A percentile compares a stretch with the other conserved stretches of the same genome.
phyloP scores from a whole-genome alignment of 1,284 basidiomycete species.

The Sanghuangporus sanghuang region DNA sequence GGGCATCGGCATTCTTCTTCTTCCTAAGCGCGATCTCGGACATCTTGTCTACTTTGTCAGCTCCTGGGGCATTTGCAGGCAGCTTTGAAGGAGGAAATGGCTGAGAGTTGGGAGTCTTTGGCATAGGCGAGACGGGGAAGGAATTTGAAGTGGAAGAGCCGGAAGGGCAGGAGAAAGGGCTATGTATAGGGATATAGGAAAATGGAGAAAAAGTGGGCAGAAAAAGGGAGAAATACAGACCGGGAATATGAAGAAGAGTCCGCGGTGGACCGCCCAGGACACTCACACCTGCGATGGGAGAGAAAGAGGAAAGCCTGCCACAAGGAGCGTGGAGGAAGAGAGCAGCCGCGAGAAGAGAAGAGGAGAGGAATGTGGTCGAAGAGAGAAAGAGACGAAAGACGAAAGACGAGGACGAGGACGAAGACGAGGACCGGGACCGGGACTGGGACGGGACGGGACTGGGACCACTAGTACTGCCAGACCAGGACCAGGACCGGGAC shows the following conservation, averaged over 20 bases:
- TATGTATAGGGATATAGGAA: slow-evolving; percentile 19
- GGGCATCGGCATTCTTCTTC: slow-evolving; percentile 81
- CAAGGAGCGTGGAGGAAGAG: background rate
- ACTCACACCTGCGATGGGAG: background rate
- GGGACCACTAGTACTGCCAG: background rate
- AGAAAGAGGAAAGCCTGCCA: background rate
- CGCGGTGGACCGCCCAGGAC: background rate
- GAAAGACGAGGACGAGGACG: background rate
- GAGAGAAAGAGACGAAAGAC: background rate
- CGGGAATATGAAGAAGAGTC: background rate
- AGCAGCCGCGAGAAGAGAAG: background rate
- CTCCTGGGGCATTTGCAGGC: slow-evolving; percentile 24
- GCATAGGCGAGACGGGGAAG: slow-evolving; percentile 26
- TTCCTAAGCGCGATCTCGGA: slow-evolving; percentile 68
- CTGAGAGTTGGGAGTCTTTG: slow-evolving; percentile 13
- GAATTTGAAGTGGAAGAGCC: slow-evolving; percentile 25
- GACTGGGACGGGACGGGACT: too few species aligned
- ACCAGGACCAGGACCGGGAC: background rate
- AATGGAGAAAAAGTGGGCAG: slow-evolving; percentile 23
- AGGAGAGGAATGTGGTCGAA: background rate
- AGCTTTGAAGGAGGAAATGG: slow-evolving; percentile 21
- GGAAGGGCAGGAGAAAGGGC: slow-evolving; percentile 25
- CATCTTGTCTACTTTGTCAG: slow-evolving; percentile 32
- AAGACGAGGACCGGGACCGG: background rate
- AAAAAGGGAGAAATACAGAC: slow-evolving; percentile 16